Evolutionary conservation across 75 land plant genomes (phyloP).

Genomic region (Gnetum montanum): DNA sequence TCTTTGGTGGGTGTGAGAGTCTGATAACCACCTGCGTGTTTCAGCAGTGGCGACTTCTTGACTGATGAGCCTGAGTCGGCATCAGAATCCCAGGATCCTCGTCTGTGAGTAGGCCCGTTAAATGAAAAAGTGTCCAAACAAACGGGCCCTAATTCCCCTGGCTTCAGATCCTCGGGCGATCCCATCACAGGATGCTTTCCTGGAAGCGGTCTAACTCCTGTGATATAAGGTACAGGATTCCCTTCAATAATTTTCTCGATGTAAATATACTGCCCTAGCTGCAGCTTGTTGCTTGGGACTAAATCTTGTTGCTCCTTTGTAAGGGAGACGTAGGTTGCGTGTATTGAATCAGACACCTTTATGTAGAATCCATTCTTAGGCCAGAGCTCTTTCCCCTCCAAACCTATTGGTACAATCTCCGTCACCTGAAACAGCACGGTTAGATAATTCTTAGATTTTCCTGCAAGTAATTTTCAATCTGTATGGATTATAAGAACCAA

Average conservation of each 20-base stretch:
- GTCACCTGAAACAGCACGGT: conserved; percentile 32
- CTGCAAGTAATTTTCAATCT: too few relatives aligned
- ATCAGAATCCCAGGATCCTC: conserved; percentile 9
- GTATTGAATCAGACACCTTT: conserved; percentile 42
- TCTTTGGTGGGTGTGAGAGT: conserved; percentile 6
- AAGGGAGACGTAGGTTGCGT: conserved; percentile 39
- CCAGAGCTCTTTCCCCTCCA: conserved; percentile 36
- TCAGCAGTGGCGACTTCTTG: not conserved
- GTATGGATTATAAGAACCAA: too few relatives aligned
- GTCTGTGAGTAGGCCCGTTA: conserved; percentile 6
- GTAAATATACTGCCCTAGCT: conserved; percentile 49
- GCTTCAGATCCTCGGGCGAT: conserved; percentile 50
- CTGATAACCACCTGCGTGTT: conserved; percentile 4
- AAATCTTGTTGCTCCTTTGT: conserved; percentile 40
- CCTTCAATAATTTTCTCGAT: conserved; percentile 33
- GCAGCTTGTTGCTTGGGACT: conserved; percentile 34
- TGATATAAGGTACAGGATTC: conserved; percentile 29
- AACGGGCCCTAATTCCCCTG: too few relatives aligned
- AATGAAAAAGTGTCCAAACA: not conserved
- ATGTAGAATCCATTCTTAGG: conserved; percentile 42
- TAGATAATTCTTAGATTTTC: too few relatives aligned
- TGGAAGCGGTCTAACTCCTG: conserved; percentile 43
- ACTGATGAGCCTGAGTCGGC: not conserved
- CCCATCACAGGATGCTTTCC: conserved; percentile 60
- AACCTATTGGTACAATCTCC: conserved; percentile 33